Base-by-base conservation (phyloP, 345 rosid genomes). In the Bruguiera gymnorhiza region DNA sequence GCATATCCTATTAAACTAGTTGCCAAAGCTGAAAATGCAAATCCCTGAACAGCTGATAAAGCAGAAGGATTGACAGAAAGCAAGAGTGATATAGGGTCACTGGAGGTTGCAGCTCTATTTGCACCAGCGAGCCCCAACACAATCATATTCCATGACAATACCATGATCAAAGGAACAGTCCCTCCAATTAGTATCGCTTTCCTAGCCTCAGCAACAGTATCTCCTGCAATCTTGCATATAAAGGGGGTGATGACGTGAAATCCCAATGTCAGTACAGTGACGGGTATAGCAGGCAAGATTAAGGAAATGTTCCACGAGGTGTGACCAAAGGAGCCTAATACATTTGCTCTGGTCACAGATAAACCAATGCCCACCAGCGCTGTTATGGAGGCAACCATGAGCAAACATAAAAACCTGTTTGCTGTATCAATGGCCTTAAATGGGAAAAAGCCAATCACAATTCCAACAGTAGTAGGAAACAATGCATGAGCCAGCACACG, bases 201-300 rank as follows among this genome's bases (percentile, higher is more conserved):
- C 21, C 92, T 70, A 60, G 98, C 91, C 55, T 89, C 92, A 0
- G 78, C 67, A 50, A 85, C 84, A 9, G 86, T 70, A 63, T 86
- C 82, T 54, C 96, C 96, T 1, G 92, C 94, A 24, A 93, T 74
- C 70, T 86, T 93, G 67, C 97, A 90, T 75, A 89, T 84, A 74
- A 90, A 93, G 72, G 96, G 96, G 70, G 96, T 93, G 64, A 93
- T 87, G 46, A 93, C 97, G 82, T 93, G 97, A 79, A 90, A 93
- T 43, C 97, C 98, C 57, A 93, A 81, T 23, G 96, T 89, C 69
- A 93, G 86, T 26, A 93, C 97, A 62, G 87, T 84, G 18, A 90
- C 92, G 68, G 97, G 96, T 70, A 90, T 86, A 18, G 93, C 92
- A 21, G 92, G 97, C 81, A 87, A 86, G 78, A 86, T 83, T 9